These are phyloP conservation scores for Nothopassalora personata DNA, from an alignment of 2,329 filamentous ascomycete species.

Conservation along the genomic window DNA sequence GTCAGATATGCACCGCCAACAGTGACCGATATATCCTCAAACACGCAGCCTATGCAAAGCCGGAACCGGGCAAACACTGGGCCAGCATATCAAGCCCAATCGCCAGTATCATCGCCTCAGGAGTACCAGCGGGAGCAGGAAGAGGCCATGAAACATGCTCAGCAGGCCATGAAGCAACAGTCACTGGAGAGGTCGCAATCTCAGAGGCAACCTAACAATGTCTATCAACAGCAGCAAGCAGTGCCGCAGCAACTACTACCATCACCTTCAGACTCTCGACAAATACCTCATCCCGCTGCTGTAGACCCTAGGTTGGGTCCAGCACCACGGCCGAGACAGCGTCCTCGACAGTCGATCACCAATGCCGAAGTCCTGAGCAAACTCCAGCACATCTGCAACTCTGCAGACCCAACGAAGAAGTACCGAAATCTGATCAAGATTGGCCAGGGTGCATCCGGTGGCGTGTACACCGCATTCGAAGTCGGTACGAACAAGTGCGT, in stretches of 20 bases:
- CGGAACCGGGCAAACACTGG: slow-evolving; percentile 43
- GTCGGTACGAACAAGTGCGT: slow-evolving; percentile 78
- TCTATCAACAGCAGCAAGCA: slow-evolving; percentile 42
- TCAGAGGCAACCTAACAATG: slow-evolving; percentile 56
- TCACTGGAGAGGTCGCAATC: slow-evolving; percentile 60
- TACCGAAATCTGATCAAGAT: slow-evolving; percentile 91
- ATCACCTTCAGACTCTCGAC: slow-evolving; percentile 15
- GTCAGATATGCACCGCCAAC: slow-evolving; percentile 40
- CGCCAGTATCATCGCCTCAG: slow-evolving; percentile 39
- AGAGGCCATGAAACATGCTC: slow-evolving; percentile 72
- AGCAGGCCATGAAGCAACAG: slow-evolving; percentile 63
- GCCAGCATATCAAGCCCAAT: slow-evolving; percentile 44
- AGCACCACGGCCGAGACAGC: slow-evolving; percentile 66
- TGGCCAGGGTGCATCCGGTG: slow-evolving; percentile 92
- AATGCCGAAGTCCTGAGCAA: slow-evolving; percentile 76
- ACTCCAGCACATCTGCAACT: slow-evolving; percentile 82
- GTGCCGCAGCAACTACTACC: slow-evolving; percentile 43
- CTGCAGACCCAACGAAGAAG: slow-evolving; percentile 80
- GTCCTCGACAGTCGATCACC: slow-evolving; percentile 63
- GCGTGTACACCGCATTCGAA: slow-evolving; percentile 89
- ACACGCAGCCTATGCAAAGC: slow-evolving; percentile 31
- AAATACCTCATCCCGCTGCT: slow-evolving; percentile 31
- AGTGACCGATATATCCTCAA: slow-evolving; percentile 33
- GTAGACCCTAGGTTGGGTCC: slow-evolving; percentile 49
- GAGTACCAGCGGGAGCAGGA: slow-evolving; percentile 70